A percentile compares a stretch with the other conserved stretches of the same genome.
Evolutionary conservation across 2,329 filamentous ascomycete genomes (phyloP).

Genomic region (Nothopassalora personata): DNA sequence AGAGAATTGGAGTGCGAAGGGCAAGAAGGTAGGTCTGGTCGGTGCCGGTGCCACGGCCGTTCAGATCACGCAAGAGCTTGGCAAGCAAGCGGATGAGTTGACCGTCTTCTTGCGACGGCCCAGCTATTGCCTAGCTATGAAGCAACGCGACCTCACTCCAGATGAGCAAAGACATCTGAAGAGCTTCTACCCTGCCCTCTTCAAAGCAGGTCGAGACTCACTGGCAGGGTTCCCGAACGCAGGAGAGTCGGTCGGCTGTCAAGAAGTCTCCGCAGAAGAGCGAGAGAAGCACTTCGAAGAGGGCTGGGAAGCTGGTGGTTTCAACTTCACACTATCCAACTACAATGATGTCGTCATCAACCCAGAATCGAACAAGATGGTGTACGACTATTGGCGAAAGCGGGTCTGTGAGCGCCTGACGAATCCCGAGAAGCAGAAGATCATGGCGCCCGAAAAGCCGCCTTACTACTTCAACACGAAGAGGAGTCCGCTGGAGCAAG

Average conservation of each 20-base stretch:
- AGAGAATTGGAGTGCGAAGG: conserved; percentile 27
- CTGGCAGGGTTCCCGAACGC: conserved; percentile 53
- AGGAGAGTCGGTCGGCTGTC: conserved; percentile 47
- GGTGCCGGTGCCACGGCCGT: conserved; percentile 42
- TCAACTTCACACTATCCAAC: conserved; percentile 48
- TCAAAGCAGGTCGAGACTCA: conserved; percentile 29
- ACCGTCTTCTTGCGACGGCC: conserved; percentile 63
- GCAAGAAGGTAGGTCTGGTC: conserved; percentile 39
- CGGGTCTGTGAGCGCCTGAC: conserved; percentile 48
- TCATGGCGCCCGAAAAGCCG: conserved; percentile 45
- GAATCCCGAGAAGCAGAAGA: conserved; percentile 45
- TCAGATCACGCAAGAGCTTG: conserved; percentile 34
- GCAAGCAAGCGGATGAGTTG: conserved; percentile 36
- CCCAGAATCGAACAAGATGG: conserved; percentile 45
- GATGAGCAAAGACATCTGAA: conserved; percentile 49
- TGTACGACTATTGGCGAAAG: conserved; percentile 53
- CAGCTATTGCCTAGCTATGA: conserved; percentile 60
- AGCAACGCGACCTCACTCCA: conserved; percentile 39
- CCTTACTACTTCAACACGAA: conserved; percentile 48
- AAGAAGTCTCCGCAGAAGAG: conserved; percentile 38
- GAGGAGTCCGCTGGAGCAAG: conserved; percentile 38
- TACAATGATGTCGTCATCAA: conserved; percentile 51
- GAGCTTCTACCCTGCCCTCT: conserved; percentile 44
- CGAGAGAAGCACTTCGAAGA: conserved; percentile 40
- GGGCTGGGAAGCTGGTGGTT: conserved; percentile 47